These are phyloP conservation scores for Bruguiera sexangula DNA, from an alignment of 345 rosid genomes.

Conservation along the genomic window DNA sequence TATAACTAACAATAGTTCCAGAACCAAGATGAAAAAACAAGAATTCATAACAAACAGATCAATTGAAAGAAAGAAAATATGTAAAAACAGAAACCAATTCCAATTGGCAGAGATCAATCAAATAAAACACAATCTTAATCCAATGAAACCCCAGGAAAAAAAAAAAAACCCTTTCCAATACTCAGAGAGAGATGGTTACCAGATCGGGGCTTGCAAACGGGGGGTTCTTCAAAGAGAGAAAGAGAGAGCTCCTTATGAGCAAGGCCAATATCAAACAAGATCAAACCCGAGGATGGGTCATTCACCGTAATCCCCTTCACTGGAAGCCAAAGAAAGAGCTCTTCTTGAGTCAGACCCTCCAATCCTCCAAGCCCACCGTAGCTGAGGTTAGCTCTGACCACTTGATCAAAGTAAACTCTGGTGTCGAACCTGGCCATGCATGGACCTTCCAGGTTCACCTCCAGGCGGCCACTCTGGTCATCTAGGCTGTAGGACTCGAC, in stretches of 20 bases:
- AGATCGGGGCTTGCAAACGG: conserved; percentile 68
- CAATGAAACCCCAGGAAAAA: background rate
- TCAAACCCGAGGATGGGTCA: conserved; percentile 81
- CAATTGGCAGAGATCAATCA: no score
- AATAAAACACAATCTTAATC: no score
- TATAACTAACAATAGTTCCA: no score
- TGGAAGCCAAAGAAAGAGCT: conserved; percentile 83
- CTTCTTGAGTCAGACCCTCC: conserved; percentile 74
- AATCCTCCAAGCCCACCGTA: conserved; percentile 81
- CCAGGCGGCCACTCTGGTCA: conserved; percentile 49
- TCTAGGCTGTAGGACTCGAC: conserved; percentile 55
- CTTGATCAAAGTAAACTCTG: conserved; percentile 62
- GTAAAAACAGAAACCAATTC: no score
- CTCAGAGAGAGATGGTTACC: background rate
- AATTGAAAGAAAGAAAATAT: no score
- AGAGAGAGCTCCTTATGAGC: conserved; percentile 80
- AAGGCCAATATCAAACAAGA: conserved; percentile 73
- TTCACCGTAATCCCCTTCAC: conserved; percentile 69
- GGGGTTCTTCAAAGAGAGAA: conserved; percentile 88
- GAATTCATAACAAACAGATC: no score
- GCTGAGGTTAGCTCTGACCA: conserved; percentile 70
- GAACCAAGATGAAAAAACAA: no score
- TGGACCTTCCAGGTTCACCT: conserved; percentile 58
- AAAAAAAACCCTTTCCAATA: background rate
- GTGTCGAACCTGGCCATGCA: conserved; percentile 78